Evolutionary conservation across 2,329 filamentous ascomycete species (phyloP).

Genomic region (Acarospora socialis): DNA sequence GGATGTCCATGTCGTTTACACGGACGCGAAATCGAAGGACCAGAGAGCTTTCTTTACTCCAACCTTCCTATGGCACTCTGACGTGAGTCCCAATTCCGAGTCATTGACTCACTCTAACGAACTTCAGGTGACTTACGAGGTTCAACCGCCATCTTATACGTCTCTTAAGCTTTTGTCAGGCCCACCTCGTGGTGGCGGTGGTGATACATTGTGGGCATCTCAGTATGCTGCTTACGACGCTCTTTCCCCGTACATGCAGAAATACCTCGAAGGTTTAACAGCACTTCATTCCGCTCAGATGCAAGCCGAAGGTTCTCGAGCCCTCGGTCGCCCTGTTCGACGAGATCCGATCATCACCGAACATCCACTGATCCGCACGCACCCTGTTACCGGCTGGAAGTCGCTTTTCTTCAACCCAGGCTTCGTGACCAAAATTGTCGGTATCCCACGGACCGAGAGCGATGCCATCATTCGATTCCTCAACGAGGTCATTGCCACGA

Average conservation of each 20-base stretch:
- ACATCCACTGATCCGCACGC: constrained; percentile 44
- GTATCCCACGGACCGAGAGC: constrained; percentile 41
- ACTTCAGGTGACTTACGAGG: constrained; percentile 39
- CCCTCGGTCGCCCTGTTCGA: constrained; percentile 37
- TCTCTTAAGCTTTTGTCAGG: constrained; percentile 40
- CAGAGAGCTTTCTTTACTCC: constrained; percentile 41
- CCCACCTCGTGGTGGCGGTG: constrained; percentile 40
- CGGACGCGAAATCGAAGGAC: constrained; percentile 38
- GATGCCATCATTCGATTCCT: constrained; percentile 38
- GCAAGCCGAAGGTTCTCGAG: constrained; percentile 37
- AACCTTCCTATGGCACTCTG: constrained; percentile 41
- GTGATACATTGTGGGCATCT: constrained; percentile 44
- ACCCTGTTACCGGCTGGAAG: constrained; percentile 50
- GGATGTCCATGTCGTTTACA: constrained; percentile 43
- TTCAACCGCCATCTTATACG: constrained; percentile 44
- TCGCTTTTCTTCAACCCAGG: constrained; percentile 45
- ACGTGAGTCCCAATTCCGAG: constrained; percentile 27
- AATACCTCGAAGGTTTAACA: constrained; percentile 42
- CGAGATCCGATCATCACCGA: constrained; percentile 39
- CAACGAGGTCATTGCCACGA: constrained; percentile 41
- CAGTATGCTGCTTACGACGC: constrained; percentile 46
- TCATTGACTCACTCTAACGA: neutral
- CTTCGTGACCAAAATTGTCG: constrained; percentile 44
- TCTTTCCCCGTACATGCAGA: constrained; percentile 41
- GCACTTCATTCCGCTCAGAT: constrained; percentile 41